Evolutionary conservation across 2,329 filamentous ascomycete species (phyloP).

Genomic region (Simplicillium sp.): DNA sequence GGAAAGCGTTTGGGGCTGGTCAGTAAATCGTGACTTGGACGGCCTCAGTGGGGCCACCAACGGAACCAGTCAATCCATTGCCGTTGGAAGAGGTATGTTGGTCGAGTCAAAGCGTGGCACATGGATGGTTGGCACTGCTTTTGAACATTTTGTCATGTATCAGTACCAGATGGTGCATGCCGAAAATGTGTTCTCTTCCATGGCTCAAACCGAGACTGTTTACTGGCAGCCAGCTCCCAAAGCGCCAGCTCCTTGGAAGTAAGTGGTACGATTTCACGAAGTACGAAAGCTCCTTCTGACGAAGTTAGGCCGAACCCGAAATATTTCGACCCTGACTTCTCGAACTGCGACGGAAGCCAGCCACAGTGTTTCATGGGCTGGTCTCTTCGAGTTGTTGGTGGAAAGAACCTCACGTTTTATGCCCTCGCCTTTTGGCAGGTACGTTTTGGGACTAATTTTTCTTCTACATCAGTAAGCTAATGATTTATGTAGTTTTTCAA

Average conservation of each 20-base stretch:
- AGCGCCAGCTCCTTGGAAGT: constrained; percentile 29
- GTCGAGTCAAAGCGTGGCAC: constrained; percentile 34
- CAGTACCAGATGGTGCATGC: constrained; percentile 40
- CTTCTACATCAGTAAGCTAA: neutral
- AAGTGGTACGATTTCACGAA: neutral
- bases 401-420: constrained; percentile 5
- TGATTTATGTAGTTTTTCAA: constrained; percentile 7
- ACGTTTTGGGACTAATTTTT: too few relatives aligned
- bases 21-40: constrained; percentile 39
- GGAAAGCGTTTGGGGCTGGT: constrained; percentile 41
- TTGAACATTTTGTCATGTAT: constrained; percentile 42
- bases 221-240: constrained; percentile 23
- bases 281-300: neutral
- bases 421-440: constrained; percentile 7
- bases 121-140: constrained; percentile 42
- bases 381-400: constrained; percentile 7
- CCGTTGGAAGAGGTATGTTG: constrained; percentile 33
- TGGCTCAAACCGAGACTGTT: constrained; percentile 36
- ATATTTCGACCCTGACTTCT: constrained; percentile 11
- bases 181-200: constrained; percentile 29
- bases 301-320: constrained; percentile 5
- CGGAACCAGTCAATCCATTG: constrained; percentile 17
- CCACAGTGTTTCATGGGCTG: constrained; percentile 6
- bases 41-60: constrained; percentile 9
- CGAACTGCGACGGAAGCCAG: constrained; percentile 9